Evolutionary conservation across 108 stramenopile species (phyloP), one percentile per base, ranked within the genome.

Genomic region (Schizochytrium sp.): DNA sequence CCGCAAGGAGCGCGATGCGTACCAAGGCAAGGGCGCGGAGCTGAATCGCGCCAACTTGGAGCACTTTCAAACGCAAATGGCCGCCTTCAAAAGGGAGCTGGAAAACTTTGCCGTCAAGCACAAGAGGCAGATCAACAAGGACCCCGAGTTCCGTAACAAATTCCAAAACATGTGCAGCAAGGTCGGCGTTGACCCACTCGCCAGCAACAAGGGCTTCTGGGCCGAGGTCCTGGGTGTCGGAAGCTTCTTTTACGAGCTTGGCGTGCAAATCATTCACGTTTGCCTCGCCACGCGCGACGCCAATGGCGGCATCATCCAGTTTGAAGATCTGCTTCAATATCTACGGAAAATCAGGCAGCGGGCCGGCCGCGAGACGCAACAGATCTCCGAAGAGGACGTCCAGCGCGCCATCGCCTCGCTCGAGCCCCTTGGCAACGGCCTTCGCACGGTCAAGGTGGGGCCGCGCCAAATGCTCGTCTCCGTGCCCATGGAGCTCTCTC

Each of bases 241-340:
- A 5, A 97, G 98, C 87, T 99, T 97, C 90, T 99, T 98, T 93
- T 98, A 97, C 93, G 98, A 99, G 90, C 92, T 99, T n/a, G 95
- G 97, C 29, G 97, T 98, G 58, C 98, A 99, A 90, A 97, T 98
- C 45, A 96, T 97, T 3, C 97, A 99, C 89, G 95, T 96, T 16
- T 97, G 98, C 88, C 89, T 97, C 58, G 95, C 97, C 10, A 97
- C 96, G 71, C 89, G 97, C 58, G 89, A 95, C 5, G 89, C 93
- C 19, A 99, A 99, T 92, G 99, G 99, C 69, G 99, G 98, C 3
- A 96, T 99, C 43, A 97, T 99, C 58, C 47, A 87, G 5, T 51
- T 93, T 18, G 51, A 72, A 28, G 93, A 92, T 3, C 5, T 89
- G 21, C 43, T 90, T 16, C 5, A 16, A 12, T 53, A 28, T 44